Base-by-base conservation (phyloP, 345 rosid genomes). In the Gossypium longicalyx region DNA sequence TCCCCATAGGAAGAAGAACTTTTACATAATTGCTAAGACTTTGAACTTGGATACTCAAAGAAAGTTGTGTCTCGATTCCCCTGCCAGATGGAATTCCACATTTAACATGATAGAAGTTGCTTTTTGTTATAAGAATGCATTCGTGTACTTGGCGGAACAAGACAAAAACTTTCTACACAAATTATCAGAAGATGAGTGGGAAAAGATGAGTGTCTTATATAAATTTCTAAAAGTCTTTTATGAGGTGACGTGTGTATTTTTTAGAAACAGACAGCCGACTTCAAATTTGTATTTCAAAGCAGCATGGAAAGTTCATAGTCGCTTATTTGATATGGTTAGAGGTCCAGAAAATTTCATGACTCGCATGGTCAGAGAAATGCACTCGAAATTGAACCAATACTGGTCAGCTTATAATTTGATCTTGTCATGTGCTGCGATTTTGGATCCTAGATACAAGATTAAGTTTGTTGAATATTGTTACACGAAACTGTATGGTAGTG, bases 21-120 rank as follows among this genome's bases (percentile, higher is more conserved):
- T 79, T 45, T 64, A 67, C 23, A 67, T 65, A 15, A 45, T 78
- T 72, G 80, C 74, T 43, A 74, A 75, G 74, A 82, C 56, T 57
- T 57, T 79, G 57, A 62, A 77, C 15, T 57, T 80, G 69, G 70
- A 57, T 71, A 45, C 64, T 12, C 68, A 72, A 72, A 73, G 62
- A 45, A 77, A 69, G 79, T 57, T 82, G 63, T 72, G 67, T 67
- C 60, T 80, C 59, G 83, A 77, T 70, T 44, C 60, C 75, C 68
- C 68, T 29, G 25, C 74, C n/a, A 54, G 60, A 48, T 81, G 77
- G 84, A 71, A 77, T 60, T 77, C 77, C 58, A 54, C 61, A 29
- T 80, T 79, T 59, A 13, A 71, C 71, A 74, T 83, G 83, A 38
- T 79, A 34, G 77, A 81, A 67, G 41, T 74, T 73, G 79, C 79